Evolutionary conservation across 768 basidiomycete genomes (phyloP).

Genomic region (Cystofilobasidium macerans): DNA sequence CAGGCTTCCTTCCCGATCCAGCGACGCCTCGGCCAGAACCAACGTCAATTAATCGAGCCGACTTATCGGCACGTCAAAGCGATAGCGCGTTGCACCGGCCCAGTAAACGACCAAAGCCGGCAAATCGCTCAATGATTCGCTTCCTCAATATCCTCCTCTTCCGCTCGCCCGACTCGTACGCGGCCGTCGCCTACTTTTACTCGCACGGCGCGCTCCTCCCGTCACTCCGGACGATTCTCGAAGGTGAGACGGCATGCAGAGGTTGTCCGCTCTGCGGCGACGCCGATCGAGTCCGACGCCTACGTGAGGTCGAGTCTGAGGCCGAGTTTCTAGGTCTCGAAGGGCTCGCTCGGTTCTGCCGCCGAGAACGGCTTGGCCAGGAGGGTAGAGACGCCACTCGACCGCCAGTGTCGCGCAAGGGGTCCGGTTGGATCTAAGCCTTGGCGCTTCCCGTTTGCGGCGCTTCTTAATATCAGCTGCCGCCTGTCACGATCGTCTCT

Average conservation of each 20-base stretch:
- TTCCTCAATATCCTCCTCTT: conserved; percentile 22
- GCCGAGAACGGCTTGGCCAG: not conserved
- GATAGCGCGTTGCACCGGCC: not conserved
- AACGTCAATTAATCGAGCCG: not conserved
- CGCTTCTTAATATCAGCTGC: no score
- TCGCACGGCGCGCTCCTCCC: conserved; percentile 13
- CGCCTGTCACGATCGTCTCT: no score
- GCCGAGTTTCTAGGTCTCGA: conserved; percentile 13
- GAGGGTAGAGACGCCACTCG: no score
- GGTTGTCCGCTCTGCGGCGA: conserved; percentile 21
- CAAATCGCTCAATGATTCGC: no score
- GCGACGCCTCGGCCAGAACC: not conserved
- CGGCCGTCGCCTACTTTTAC: conserved; percentile 14
- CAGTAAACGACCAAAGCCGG: not conserved
- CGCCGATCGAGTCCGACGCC: conserved; percentile 6
- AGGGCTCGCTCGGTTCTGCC: conserved; percentile 8
- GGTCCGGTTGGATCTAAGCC: no score
- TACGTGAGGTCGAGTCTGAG: conserved; percentile 18
- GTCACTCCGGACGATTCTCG: not conserved
- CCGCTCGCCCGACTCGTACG: conserved; percentile 19
- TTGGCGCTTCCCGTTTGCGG: no score
- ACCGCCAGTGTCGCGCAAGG: no score
- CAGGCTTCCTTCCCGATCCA: conserved; percentile 2
- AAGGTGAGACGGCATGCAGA: conserved; percentile 8
- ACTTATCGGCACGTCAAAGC: not conserved